These are phyloP conservation scores for Wickerhamomyces silvicola DNA, from an alignment of 805 yeast species.

Conservation along the genomic window DNA sequence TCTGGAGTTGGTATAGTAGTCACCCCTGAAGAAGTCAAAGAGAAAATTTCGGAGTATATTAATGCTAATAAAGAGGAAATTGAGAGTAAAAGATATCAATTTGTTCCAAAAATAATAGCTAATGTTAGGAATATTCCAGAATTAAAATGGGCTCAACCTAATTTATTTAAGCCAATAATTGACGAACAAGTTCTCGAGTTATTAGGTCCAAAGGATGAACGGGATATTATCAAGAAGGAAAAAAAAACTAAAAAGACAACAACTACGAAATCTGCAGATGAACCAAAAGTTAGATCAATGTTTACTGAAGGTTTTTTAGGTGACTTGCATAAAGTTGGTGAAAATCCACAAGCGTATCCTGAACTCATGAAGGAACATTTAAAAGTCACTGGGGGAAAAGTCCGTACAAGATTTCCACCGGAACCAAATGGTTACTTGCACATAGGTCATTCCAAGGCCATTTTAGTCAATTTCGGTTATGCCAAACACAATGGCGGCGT, in stretches of 20 bases:
- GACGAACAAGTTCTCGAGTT: conserved; percentile 67
- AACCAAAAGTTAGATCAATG: conserved; percentile 55
- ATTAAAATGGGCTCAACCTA: conserved; percentile 90
- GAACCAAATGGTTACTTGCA: conserved; percentile 98
- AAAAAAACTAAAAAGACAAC: conserved; percentile 45
- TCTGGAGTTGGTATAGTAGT: conserved; percentile 81
- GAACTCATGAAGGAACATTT: conserved; percentile 80
- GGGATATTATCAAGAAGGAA: conserved; percentile 78
- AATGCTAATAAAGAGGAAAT: conserved; percentile 53
- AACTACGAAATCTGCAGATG: conserved; percentile 18
- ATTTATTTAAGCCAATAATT: conserved; percentile 77
- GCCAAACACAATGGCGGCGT: conserved; percentile 82
- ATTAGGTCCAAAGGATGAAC: conserved; percentile 93
- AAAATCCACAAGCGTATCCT: conserved; percentile 84
- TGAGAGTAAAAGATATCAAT: conserved; percentile 66
- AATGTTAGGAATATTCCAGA: conserved; percentile 66
- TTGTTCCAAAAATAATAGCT: conserved; percentile 72
- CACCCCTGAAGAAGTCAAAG: conserved; percentile 56
- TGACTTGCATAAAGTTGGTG: conserved; percentile 91
- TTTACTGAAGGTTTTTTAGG: conserved; percentile 94
- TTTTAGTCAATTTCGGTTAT: conserved; percentile 96
- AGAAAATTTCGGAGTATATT: conserved; percentile 53
- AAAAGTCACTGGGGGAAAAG: conserved; percentile 71
- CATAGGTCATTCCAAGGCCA: conserved; percentile 97
- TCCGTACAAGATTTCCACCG: conserved; percentile 94